Base-by-base conservation (phyloP, 1,139 yeast genomes). In the Saccharomyces pastorianus region DNA sequence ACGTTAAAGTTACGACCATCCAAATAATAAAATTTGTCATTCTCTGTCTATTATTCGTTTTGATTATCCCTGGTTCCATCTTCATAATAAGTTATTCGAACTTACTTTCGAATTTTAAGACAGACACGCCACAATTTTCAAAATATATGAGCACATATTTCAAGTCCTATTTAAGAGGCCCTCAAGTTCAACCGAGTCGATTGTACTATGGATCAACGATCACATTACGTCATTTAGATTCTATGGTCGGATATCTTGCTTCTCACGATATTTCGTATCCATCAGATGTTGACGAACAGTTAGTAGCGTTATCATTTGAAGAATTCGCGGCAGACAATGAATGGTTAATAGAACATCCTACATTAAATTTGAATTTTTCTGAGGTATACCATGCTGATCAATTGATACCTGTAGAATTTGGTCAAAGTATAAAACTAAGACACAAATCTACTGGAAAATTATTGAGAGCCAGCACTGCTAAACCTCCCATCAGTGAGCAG, bases 401-500 rank as follows among this genome's bases (percentile, higher is more conserved):
- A 41, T 66, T 74, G 41, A 67, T 69, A 42, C 72, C 73, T 2
- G 73, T 86, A 25, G 72, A 71, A 52, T 76, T 80, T 59, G 82
- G 82, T 6, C 80, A 76, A 50, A 70, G 71, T 6, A 71, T 88
- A n/a, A 74, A 82, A 55, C 67, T 89, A 20, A 81, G 78, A 68
- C 96, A 89, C 63, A 76, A 76, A 53, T 60, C 63, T 2, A 84
- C 96, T 0, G 81, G 84, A 5, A 77, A 78, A 54, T 79, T 81
- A 50, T 71, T 89, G 41, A 80, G 81, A 53, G 84, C 84, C 5
- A 79, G 72, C 8, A 79, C 81, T 47, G 71, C 76, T 2, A 77
- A 84, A 56, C 93, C 96, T 0, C 95, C 95, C 5, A 76, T 87
- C 28, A 80, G 90, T 2, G 95, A 87, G 61, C 88, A 85, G 64